Base-by-base conservation (phyloP, 208 protist genomes). In the Acanthamoeba healyi region DNA sequence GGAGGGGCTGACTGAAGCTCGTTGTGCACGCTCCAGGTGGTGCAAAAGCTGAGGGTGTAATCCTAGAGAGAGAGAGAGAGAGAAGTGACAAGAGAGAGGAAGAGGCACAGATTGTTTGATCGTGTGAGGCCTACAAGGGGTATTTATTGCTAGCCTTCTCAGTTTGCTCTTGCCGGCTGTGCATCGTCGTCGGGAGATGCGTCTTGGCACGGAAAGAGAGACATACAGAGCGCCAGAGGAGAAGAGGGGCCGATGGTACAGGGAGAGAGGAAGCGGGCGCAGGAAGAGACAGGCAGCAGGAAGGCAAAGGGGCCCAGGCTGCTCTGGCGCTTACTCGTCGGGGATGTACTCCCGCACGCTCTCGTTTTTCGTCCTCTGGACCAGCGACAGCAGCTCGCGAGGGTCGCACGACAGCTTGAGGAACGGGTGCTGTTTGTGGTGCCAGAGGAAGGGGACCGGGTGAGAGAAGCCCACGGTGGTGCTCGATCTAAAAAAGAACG, bases 291-390 rank as follows among this genome's bases (percentile, higher is more conserved):
- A 70, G 61, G 61, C n/a, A 22, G n/a, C 17, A 36, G 1, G 22
- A 34, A 24, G n/a, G 1, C 7, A 34, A 29, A 42, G 24, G 65
- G 22, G 19, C 29, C 49, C 49, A 54, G 15, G 49, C 49, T 54
- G 10, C 15, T 54, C 49, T 54, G 6, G 10, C 6, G 14, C 19
- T 74, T 74, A 74, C 65, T 74, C 65, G 36, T 74, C 65, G 65
- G 65, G 65, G 34, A 74, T 42, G 65, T 74, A 74, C 65, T 87
- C 79, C 49, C 79, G 42, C 46, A 87, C 49, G 79, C 46, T 87
- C 79, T 87, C 79, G 36, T 29, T 38, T 32, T 91, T 91, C 32
- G 84, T 91, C n/a, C 42, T 91, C 56, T 91, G 32, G n/a, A 91
- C 84, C 51, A 91, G 26, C 19, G 84, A 17, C 12, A 91, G 24